Evolutionary conservation across 1,284 basidiomycete species (phyloP).

Genomic region (Tilletia indica): DNA sequence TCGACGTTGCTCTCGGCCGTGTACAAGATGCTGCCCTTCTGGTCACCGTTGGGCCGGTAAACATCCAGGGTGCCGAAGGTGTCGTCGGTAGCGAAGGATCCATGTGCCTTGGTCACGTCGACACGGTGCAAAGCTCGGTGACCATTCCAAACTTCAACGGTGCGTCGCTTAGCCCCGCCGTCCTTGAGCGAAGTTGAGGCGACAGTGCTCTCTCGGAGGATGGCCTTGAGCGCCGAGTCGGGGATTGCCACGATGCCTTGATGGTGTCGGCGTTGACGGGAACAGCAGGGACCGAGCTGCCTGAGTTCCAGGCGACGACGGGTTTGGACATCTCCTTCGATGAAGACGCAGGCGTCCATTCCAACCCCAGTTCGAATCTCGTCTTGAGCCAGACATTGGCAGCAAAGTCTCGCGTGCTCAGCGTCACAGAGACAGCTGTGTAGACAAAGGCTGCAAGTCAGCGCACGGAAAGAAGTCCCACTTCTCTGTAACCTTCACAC

Average conservation of each 20-base stretch:
- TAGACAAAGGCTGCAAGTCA: neutral
- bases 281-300: neutral
- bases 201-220: slow-evolving; percentile 70
- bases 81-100: slow-evolving; percentile 68
- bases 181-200: slow-evolving; percentile 68
- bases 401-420: slow-evolving; percentile 1
- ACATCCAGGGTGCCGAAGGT: slow-evolving; percentile 46
- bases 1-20: slow-evolving; percentile 55
- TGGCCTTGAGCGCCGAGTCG: slow-evolving; percentile 31
- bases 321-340: neutral
- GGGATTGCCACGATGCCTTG: slow-evolving; percentile 51
- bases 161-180: slow-evolving; percentile 59
- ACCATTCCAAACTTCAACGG: slow-evolving; percentile 66
- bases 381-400: slow-evolving; percentile 11
- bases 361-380: neutral
- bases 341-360: neutral
- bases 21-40: slow-evolving; percentile 60
- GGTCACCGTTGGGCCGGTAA: neutral
- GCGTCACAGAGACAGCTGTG: neutral
- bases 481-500: too few relatives aligned
- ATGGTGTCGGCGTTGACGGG: slow-evolving; percentile 7
- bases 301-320: neutral
- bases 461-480: neutral
- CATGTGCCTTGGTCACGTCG: slow-evolving; percentile 66
- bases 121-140: slow-evolving; percentile 59